Conservation (phyloP, 768 basidiomycete species). For the Tubosaeta sp. region DNA sequence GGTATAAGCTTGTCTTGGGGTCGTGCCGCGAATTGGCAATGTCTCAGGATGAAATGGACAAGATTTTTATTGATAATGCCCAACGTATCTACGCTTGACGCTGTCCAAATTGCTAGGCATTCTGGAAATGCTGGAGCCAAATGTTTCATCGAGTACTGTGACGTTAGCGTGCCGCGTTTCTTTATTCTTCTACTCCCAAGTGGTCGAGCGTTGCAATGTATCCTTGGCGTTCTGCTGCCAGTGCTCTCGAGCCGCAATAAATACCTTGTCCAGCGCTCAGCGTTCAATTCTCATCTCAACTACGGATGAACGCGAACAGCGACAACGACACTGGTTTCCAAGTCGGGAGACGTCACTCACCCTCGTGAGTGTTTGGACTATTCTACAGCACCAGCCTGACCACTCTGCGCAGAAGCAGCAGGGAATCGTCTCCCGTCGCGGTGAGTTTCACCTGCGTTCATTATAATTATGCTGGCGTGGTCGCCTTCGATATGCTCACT, state of each 20-base stretch:
- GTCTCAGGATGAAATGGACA: conserved; percentile 73
- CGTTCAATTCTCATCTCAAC: neutral
- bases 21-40: conserved; percentile 74
- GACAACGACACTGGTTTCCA: conserved; percentile 23
- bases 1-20: conserved; percentile 81
- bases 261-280: neutral
- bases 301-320: conserved; percentile 12
- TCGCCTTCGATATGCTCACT: neutral
- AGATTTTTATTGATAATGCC: conserved; percentile 61
- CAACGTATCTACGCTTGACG: conserved; percentile 36
- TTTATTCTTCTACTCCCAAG: neutral
- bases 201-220: conserved; percentile 9
- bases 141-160: neutral
- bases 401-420: conserved; percentile 43
- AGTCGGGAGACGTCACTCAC: conserved; percentile 34
- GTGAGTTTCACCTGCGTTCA: conserved; percentile 29
- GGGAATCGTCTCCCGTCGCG: conserved; percentile 49
- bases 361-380: conserved; percentile 30
- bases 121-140: neutral
- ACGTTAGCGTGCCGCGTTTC: neutral
- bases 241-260: neutral
- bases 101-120: neutral
- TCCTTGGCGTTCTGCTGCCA: neutral
- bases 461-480: neutral
- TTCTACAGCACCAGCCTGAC: neutral